Evolutionary conservation across 2,329 filamentous ascomycete genomes (phyloP).

Genomic region (Pseudocercospora vitis): DNA sequence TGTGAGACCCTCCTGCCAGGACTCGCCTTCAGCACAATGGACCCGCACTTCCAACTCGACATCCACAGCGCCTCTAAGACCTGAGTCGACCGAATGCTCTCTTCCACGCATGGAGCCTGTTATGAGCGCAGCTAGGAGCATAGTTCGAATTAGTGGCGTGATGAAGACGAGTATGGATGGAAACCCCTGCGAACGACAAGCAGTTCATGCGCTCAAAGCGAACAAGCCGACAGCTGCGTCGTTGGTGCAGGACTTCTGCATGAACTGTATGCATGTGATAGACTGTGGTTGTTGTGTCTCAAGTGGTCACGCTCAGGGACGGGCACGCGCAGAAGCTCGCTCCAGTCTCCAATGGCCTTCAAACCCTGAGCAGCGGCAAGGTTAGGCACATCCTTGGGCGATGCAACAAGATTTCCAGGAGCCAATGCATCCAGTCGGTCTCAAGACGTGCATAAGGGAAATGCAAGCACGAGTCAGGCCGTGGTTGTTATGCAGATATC

Average conservation of each 20-base stretch:
- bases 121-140: too few relatives aligned
- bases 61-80: too few relatives aligned
- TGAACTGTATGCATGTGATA: conserved; percentile 2
- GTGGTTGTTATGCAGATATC: conserved; percentile 2
- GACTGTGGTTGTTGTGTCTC: neutral
- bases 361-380: neutral
- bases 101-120: too few relatives aligned
- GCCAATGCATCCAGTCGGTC: neutral
- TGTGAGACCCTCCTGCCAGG: too few relatives aligned
- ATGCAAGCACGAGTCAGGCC: conserved; percentile 4
- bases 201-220: neutral
- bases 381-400: neutral
- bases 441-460: neutral
- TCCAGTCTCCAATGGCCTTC: neutral
- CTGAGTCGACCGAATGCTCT: too few relatives aligned
- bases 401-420: neutral
- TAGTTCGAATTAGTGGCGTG: too few relatives aligned
- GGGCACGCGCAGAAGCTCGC: neutral
- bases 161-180: too few relatives aligned
- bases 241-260: neutral
- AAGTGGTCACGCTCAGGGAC: neutral
- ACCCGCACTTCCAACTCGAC: too few relatives aligned
- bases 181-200: neutral
- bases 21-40: too few relatives aligned
- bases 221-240: too few relatives aligned